Percentiles rank a stretch among this genome's conserved stretches.
phyloP scores from a whole-genome alignment of 2,329 filamentous ascomycete genomes.

The Rutstroemia sp. region DNA sequence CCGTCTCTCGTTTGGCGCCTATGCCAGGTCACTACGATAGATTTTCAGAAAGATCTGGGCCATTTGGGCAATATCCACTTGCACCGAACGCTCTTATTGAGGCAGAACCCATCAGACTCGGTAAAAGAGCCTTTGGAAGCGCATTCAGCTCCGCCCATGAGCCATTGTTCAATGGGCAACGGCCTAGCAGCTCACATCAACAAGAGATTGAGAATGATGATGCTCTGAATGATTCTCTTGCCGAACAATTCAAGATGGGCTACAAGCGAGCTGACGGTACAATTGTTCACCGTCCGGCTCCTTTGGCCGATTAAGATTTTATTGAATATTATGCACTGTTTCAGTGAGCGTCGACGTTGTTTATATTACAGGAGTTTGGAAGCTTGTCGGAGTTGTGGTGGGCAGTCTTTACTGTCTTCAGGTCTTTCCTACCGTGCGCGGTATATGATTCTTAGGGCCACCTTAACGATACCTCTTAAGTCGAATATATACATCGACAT shows the following conservation, averaged over 20 bases:
- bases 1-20: constrained; percentile 12
- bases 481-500: not conserved
- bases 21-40: constrained; percentile 10
- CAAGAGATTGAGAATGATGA: constrained; percentile 18
- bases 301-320: too few relatives aligned
- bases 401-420: not conserved
- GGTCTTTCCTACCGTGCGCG: not conserved
- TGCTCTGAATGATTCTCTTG: not conserved
- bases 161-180: constrained; percentile 36
- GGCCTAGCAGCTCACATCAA: constrained; percentile 30
- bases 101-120: constrained; percentile 15
- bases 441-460: constrained; percentile 1
- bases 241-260: constrained; percentile 9
- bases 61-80: constrained; percentile 17
- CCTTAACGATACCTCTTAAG: constrained; percentile 6
- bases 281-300: not conserved
- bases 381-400: not conserved
- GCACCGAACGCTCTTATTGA: constrained; percentile 1
- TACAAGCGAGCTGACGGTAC: constrained; percentile 29
- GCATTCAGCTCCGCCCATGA: constrained; percentile 25
- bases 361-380: constrained; percentile 1
- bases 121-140: constrained; percentile 22
- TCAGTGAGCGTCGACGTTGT: not conserved
- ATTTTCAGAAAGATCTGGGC: constrained; percentile 12
- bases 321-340: too few relatives aligned